phyloP scores from a whole-genome alignment of 192 early-diverging fungal genomes.

The Helicostylum pulchrum region DNA sequence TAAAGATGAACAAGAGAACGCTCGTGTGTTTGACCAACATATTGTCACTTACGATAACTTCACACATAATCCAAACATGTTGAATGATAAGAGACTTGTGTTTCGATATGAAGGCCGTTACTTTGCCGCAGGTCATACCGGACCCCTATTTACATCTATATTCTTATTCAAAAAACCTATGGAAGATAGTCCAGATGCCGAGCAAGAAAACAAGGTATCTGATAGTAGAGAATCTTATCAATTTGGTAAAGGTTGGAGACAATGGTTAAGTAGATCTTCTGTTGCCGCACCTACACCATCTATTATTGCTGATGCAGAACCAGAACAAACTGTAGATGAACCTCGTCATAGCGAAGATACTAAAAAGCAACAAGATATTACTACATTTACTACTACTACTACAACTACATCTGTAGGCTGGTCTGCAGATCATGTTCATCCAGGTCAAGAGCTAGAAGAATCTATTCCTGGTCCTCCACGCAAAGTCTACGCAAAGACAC shows the following conservation, averaged over 20 bases:
- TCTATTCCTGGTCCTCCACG: slow-evolving; percentile 4
- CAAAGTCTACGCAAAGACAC: slow-evolving; percentile 78
- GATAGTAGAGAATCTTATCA: slow-evolving; percentile 37
- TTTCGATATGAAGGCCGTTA: slow-evolving; percentile 58
- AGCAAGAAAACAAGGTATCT: slow-evolving; percentile 5
- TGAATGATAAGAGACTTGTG: slow-evolving; percentile 54
- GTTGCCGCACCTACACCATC: slow-evolving; percentile 16
- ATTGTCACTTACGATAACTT: slow-evolving; percentile 58
- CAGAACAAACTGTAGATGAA: not conserved
- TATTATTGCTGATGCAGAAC: too few species aligned
- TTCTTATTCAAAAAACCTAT: slow-evolving; percentile 46
- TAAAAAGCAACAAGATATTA: slow-evolving; percentile 12
- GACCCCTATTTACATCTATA: slow-evolving; percentile 59
- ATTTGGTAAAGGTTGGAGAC: slow-evolving; percentile 39
- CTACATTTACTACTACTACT: slow-evolving; percentile 38
- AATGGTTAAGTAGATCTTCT: slow-evolving; percentile 42
- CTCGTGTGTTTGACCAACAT: slow-evolving; percentile 48
- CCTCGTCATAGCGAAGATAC: not conserved
- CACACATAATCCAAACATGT: slow-evolving; percentile 50
- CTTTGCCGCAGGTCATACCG: slow-evolving; percentile 58
- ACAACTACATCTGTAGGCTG: slow-evolving; percentile 34
- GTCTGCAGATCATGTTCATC: slow-evolving; percentile 23
- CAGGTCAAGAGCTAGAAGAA: slow-evolving; percentile 8
- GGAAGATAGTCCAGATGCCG: slow-evolving; percentile 34
- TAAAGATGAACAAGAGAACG: slow-evolving; percentile 41